A percentile compares a stretch with the other conserved stretches of the same genome.
Evolutionary conservation across 345 rosid species (phyloP).

Genomic region (Aethionema arabicum): DNA sequence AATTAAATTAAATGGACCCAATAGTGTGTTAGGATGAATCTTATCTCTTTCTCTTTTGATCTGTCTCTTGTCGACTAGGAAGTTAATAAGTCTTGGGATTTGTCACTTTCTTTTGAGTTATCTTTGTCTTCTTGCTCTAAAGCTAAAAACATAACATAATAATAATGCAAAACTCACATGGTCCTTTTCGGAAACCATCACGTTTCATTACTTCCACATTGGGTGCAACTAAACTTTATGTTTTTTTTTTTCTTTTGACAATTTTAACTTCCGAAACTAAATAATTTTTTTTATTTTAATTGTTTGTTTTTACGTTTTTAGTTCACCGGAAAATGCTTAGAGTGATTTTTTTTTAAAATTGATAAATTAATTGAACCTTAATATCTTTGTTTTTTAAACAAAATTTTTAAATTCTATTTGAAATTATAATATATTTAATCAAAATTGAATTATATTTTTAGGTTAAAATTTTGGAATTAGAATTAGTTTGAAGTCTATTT

Average conservation of each 20-base stretch:
- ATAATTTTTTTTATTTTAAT: no score
- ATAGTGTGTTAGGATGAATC: conserved; percentile 35
- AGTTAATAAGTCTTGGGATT: conserved; percentile 36
- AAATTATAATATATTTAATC: no score
- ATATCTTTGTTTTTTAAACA: no score
- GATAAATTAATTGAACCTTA: no score
- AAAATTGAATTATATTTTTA: no score
- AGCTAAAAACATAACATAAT: conserved; percentile 35
- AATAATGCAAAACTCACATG: conserved; percentile 42
- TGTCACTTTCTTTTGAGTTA: conserved; percentile 37
- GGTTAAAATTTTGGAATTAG: no score
- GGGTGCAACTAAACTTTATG: conserved; percentile 34
- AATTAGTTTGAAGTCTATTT: no score
- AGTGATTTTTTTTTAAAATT: background rate
- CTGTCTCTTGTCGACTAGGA: conserved; percentile 42
- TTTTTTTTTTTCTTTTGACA: background rate
- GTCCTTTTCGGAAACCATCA: conserved; percentile 37
- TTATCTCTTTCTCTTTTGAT: conserved; percentile 37
- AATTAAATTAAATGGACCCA: conserved; percentile 41
- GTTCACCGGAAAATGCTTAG: background rate
- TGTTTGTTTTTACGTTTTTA: no score
- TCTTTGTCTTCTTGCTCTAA: conserved; percentile 39
- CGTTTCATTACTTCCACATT: conserved; percentile 32
- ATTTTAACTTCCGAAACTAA: background rate
- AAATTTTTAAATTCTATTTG: no score